Conservation (phyloP, 441 rosid species). For the Arabidopsis lyrata region DNA sequence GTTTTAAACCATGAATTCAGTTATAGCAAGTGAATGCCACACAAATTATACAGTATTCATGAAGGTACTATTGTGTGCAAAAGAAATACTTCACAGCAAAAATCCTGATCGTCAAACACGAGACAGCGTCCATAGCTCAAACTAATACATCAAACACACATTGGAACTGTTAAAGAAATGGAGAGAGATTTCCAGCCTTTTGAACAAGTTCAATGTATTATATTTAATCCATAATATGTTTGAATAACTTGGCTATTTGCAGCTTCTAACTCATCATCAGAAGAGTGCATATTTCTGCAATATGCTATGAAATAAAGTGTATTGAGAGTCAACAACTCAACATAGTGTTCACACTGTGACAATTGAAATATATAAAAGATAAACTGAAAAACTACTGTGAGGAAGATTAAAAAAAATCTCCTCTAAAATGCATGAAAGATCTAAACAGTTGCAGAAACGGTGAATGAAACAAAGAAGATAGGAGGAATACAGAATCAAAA, state of each 20-base stretch:
- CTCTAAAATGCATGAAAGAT: slow-evolving; percentile 2
- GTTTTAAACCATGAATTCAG: slow-evolving; percentile 8
- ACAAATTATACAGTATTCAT: slow-evolving; percentile 5
- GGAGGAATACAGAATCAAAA: slow-evolving; percentile 13
- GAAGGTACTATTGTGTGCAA: slow-evolving; percentile 8
- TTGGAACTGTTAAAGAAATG: not conserved
- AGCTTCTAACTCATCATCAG: slow-evolving; percentile 9
- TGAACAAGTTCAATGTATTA: not conserved
- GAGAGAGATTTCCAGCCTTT: slow-evolving; percentile 9
- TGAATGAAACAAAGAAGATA: slow-evolving; percentile 8
- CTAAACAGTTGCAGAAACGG: slow-evolving; percentile 22
- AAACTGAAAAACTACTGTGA: not conserved
- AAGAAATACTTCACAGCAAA: slow-evolving; percentile 13
- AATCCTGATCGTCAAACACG: not conserved
- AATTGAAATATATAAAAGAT: not conserved
- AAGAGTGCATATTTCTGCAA: slow-evolving; percentile 14
- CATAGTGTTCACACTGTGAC: not conserved
- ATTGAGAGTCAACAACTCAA: slow-evolving; percentile 17
- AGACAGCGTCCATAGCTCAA: not conserved
- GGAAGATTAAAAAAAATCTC: not conserved
- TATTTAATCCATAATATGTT: not conserved
- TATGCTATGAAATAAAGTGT: slow-evolving; percentile 10
- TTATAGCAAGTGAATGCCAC: slow-evolving; percentile 14
- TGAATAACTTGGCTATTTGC: slow-evolving; percentile 3
- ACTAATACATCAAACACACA: slow-evolving; percentile 1